These are phyloP conservation scores for Klebsormidium nitens DNA, from an alignment of 139 green algal species.

Conservation along the genomic window DNA sequence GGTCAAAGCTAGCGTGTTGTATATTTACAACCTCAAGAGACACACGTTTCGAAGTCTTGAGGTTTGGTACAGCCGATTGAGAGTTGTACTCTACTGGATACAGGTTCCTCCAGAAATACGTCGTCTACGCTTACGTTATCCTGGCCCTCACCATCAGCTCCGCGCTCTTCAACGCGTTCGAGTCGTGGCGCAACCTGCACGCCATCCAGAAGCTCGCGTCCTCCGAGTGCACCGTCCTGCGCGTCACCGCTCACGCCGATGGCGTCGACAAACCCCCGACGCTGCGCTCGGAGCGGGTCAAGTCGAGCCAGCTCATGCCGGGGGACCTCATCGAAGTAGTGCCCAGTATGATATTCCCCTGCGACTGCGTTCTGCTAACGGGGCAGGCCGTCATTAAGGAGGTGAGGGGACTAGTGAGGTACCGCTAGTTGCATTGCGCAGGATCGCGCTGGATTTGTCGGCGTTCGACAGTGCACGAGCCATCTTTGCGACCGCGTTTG, in stretches of 20 bases:
- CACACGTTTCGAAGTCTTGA: no score
- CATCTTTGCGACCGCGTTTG: no score
- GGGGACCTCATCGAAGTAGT: constrained; percentile 14
- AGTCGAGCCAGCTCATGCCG: constrained; percentile 8
- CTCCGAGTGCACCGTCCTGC: constrained; percentile 2
- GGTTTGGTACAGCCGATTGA: no score
- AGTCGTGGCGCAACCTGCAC: constrained; percentile 11
- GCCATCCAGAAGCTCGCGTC: constrained; percentile 13
- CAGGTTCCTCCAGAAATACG: no score
- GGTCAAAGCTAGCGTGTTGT: no score
- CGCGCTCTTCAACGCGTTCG: constrained; percentile 2
- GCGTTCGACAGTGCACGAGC: no score
- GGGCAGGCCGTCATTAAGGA: constrained; percentile 17
- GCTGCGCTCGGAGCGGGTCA: constrained; percentile 7
- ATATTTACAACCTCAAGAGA: no score
- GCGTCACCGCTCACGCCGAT: background rate
- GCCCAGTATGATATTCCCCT: constrained; percentile 15
- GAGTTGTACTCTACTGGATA: no score
- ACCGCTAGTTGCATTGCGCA: no score
- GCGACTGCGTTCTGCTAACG: constrained; percentile 13
- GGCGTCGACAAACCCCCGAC: background rate
- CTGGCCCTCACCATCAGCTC: constrained; percentile 9
- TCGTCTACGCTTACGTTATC: constrained; percentile 21
- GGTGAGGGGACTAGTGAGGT: no score
- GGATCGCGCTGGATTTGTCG: no score